Base-by-base conservation (phyloP, 768 basidiomycete species). In the Tricholomella constricta region DNA sequence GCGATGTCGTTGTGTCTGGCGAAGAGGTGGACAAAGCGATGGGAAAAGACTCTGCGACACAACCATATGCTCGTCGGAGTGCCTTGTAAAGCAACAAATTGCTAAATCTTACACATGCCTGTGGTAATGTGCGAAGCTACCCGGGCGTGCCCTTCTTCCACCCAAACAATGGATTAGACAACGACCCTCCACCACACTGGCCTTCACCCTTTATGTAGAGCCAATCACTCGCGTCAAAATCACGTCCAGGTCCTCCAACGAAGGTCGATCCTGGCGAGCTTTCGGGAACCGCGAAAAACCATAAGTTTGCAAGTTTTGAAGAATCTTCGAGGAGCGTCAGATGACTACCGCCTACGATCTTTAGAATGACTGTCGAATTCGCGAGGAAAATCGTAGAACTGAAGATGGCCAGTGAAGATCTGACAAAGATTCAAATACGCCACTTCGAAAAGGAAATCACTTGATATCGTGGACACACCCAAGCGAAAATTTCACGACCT, bases 1-100 rank as follows among this genome's bases (percentile, higher is more conserved):
- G 45, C 17, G 59, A 63, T 36, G 36, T 60, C 14, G 36, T 54
- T 5, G 41, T 57, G 17, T 34, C 42, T 22, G 54, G 55, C 10
- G 45, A 37, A n/a, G 62, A 63, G 41, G 26, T 54, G 10, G 60
- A 63, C 44, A 48, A 26, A 19, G 47, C 47, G n/a, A 29, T 9
- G 9, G 20, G 26, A 10, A 20, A 38, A 23, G 17, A 26, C 12
- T 27, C 45, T 23, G 45, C 46, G 5, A 22, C 20, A 14, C n/a
- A n/a, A n/a, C n/a, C n/a, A n/a, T n/a, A n/a, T n/a, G n/a, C n/a
- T n/a, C n/a, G n/a, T n/a, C n/a, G n/a, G n/a, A n/a, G n/a, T n/a
- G n/a, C n/a, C 43, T 25, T 22, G 9, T 6, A 37, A 19, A 37
- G n/a, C n/a, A n/a, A n/a, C n/a, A n/a, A n/a, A n/a, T n/a, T n/a